A percentile compares a stretch with the other conserved stretches of the same genome.
phyloP scores from a whole-genome alignment of 352 stramenopile genomes.

The Globisporangium mamillatum region DNA sequence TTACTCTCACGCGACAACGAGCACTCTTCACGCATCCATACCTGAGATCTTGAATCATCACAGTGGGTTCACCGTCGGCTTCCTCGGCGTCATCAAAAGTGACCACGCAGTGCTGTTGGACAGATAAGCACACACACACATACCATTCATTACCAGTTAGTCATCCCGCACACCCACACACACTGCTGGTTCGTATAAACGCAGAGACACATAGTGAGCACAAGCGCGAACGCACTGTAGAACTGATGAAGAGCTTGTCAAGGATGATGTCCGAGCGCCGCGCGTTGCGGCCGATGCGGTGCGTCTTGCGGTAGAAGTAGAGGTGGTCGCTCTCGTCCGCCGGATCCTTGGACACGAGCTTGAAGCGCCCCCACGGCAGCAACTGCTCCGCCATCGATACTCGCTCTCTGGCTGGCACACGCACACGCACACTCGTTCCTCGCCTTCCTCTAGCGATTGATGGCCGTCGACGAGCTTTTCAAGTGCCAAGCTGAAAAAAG shows the following conservation, averaged over 20 bases:
- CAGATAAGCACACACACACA: constrained; percentile 5
- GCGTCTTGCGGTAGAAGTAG: constrained; percentile 43
- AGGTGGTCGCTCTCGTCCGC: constrained; percentile 59
- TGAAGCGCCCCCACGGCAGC: constrained; percentile 58
- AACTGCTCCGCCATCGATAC: background rate
- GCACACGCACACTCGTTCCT: background rate
- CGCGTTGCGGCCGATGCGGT: constrained; percentile 54
- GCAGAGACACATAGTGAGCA: background rate
- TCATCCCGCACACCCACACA: background rate
- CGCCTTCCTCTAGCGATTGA: background rate
- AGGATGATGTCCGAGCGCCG: constrained; percentile 48
- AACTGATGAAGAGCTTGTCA: constrained; percentile 63
- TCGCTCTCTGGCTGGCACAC: background rate
- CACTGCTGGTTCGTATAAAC: background rate
- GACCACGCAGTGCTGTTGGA: constrained; percentile 57
- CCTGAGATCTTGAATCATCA: constrained; percentile 58
- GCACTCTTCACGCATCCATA: constrained; percentile 17
- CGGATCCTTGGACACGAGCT: constrained; percentile 51
- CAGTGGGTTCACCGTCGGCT: constrained; percentile 21
- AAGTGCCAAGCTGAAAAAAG: background rate
- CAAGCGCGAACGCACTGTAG: constrained; percentile 35
- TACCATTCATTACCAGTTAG: constrained; percentile 3
- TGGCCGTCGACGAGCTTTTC: background rate
- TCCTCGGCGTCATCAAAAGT: constrained; percentile 28
- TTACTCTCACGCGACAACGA: background rate